Evolutionary conservation across 2,329 filamentous ascomycete genomes (phyloP).

Genomic region (Ophiostoma triangulosporum): DNA sequence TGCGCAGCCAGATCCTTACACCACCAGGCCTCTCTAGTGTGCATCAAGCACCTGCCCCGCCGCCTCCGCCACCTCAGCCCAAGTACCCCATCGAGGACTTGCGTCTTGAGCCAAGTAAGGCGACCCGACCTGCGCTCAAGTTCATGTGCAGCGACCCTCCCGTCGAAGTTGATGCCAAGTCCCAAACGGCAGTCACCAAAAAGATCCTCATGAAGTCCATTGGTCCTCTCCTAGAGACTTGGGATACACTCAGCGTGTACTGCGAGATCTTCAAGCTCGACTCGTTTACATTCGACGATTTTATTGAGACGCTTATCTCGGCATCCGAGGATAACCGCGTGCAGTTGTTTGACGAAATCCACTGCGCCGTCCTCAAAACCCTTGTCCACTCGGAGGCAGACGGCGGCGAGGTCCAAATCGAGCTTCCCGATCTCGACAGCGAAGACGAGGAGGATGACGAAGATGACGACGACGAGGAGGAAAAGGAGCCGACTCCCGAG

Average conservation of each 20-base stretch:
- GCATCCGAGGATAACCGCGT: constrained; percentile 61
- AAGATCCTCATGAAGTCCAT: constrained; percentile 72
- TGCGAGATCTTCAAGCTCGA: constrained; percentile 88
- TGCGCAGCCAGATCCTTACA: constrained; percentile 20
- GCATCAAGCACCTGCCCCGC: constrained; percentile 28
- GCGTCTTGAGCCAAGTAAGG: constrained; percentile 56
- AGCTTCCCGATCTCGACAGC: constrained; percentile 60
- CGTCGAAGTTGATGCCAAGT: constrained; percentile 31
- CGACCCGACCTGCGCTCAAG: constrained; percentile 59
- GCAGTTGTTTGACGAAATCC: constrained; percentile 77
- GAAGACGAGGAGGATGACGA: constrained; percentile 55
- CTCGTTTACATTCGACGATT: constrained; percentile 97
- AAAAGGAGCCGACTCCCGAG: constrained; percentile 55
- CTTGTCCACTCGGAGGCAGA: constrained; percentile 64
- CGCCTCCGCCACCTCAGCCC: constrained; percentile 58
- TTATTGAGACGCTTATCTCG: constrained; percentile 73
- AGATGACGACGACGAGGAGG: constrained; percentile 36
- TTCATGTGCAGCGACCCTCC: constrained; percentile 59
- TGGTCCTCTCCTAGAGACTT: constrained; percentile 76
- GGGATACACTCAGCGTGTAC: constrained; percentile 97
- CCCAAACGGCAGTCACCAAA: constrained; percentile 29
- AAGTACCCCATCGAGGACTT: constrained; percentile 96
- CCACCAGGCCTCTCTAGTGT: constrained; percentile 25
- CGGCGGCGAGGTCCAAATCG: constrained; percentile 66
- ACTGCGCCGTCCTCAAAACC: constrained; percentile 81